A percentile compares a stretch with the other conserved stretches of the same genome.
phyloP scores from a whole-genome alignment of 305 asterid genomes.

The Euphrasia arctica region DNA sequence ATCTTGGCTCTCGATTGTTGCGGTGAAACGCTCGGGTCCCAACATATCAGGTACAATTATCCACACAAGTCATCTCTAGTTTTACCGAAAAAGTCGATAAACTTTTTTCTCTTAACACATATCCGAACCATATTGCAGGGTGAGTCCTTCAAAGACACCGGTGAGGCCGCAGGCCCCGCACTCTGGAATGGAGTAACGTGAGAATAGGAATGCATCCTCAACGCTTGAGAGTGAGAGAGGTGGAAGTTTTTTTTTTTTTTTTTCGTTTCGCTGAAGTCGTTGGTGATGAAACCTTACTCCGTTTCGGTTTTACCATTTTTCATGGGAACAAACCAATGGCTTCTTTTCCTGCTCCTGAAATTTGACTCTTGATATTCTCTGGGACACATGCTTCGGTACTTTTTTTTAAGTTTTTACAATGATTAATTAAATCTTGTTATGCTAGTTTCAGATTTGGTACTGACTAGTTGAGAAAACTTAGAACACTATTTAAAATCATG shows the following conservation, averaged over 20 bases:
- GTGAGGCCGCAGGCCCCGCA: conserved; percentile 51
- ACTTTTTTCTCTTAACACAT: neutral
- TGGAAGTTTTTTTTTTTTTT: conserved; percentile 1
- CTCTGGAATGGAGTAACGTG: conserved; percentile 23
- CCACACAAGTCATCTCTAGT: neutral
- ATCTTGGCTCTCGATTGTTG: conserved; percentile 83
- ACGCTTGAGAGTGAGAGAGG: neutral
- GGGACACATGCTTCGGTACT: neutral
- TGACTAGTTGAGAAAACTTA: no score
- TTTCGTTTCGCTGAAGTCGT: conserved; percentile 12
- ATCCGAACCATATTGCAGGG: conserved; percentile 32
- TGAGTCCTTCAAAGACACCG: conserved; percentile 67
- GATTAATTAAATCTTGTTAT: neutral
- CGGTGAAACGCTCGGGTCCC: conserved; percentile 79
- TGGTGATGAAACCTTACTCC: conserved; percentile 23
- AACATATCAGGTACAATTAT: conserved; percentile 62
- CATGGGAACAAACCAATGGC: conserved; percentile 12
- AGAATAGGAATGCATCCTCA: no score
- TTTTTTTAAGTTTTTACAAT: neutral
- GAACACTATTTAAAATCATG: no score
- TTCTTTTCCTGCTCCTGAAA: conserved; percentile 13
- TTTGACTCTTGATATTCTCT: conserved; percentile 20
- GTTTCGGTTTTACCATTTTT: conserved; percentile 26
- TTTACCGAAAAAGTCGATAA: neutral
- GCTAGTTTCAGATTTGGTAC: no score